Conservation (phyloP, 495 filamentous ascomycete species). For the Daldinia loculata region DNA sequence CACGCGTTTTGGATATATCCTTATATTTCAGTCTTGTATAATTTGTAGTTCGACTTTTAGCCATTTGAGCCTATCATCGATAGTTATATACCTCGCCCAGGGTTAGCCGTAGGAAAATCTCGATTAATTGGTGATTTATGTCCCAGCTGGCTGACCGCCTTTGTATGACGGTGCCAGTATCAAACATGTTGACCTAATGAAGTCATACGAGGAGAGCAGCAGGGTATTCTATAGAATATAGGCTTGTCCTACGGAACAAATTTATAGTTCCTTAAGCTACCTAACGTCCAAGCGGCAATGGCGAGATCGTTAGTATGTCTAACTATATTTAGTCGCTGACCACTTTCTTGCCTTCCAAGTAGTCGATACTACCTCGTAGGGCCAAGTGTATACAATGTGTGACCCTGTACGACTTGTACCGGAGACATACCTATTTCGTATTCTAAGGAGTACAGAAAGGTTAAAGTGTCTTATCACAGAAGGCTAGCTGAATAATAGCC, state of each 20-base stretch:
- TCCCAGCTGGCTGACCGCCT: not conserved
- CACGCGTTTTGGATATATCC: no score
- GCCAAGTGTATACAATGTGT: not conserved
- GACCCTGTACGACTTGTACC: slow-evolving; percentile 8
- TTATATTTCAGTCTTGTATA: no score
- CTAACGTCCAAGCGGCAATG: not conserved
- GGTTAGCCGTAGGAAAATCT: no score
- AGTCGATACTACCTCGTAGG: not conserved
- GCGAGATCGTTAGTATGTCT: not conserved
- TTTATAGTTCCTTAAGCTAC: not conserved
- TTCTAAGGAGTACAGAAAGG: slow-evolving; percentile 12
- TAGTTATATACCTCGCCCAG: no score
- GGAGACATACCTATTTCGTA: slow-evolving; percentile 8
- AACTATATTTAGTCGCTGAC: slow-evolving; percentile 13
- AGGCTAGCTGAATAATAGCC: not conserved
- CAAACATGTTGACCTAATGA: not conserved
- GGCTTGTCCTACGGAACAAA: not conserved
- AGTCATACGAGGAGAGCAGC: not conserved
- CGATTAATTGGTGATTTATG: not conserved
- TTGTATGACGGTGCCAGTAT: not conserved
- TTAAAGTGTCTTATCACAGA: slow-evolving; percentile 5
- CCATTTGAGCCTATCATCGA: no score
- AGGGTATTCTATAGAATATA: not conserved
- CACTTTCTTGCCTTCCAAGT: not conserved
- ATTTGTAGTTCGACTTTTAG: no score